Evolutionary conservation across 306 rosid genomes (phyloP).

Genomic region (Vigna reflexopilosa): DNA sequence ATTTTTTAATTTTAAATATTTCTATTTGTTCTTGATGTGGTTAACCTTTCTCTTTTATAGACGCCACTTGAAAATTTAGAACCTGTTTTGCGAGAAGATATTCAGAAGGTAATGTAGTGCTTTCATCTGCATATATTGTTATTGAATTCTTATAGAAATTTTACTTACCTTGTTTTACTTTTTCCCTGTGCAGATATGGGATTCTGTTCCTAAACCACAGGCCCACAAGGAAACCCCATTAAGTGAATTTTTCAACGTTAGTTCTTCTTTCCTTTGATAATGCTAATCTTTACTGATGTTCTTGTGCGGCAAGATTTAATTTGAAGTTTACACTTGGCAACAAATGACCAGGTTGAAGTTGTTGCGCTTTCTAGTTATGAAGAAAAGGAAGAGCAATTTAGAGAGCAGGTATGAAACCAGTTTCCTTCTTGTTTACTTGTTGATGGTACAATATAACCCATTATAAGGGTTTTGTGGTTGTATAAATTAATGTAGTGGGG

Average conservation of each 20-base stretch:
- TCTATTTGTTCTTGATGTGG: slow-evolving; percentile 38
- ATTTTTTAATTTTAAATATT: background rate
- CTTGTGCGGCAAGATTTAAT: slow-evolving; percentile 10
- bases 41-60: slow-evolving; percentile 54
- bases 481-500: slow-evolving; percentile 26
- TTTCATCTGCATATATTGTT: slow-evolving; percentile 33
- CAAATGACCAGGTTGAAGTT: slow-evolving; percentile 85
- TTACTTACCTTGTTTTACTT: slow-evolving; percentile 33
- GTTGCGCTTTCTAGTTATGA: slow-evolving; percentile 97
- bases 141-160: background rate
- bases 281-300: slow-evolving; percentile 36
- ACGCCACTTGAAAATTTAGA: slow-evolving; percentile 98
- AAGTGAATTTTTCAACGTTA: slow-evolving; percentile 93
- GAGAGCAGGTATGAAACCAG: slow-evolving; percentile 75
- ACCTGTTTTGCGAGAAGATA: slow-evolving; percentile 96
- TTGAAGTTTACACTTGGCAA: slow-evolving; percentile 44
- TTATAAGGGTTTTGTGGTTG: slow-evolving; percentile 23
- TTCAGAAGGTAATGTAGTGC: slow-evolving; percentile 76
- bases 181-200: slow-evolving; percentile 82
- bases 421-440: slow-evolving; percentile 35
- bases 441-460: slow-evolving; percentile 14
- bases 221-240: slow-evolving; percentile 91
- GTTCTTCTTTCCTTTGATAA: slow-evolving; percentile 38
- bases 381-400: slow-evolving; percentile 97
- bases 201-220: slow-evolving; percentile 94